Evolutionary conservation across 2,329 filamentous ascomycete species (phyloP), one percentile per base, ranked within the genome.

Genomic region (Aureobasidium subglaciale): DNA sequence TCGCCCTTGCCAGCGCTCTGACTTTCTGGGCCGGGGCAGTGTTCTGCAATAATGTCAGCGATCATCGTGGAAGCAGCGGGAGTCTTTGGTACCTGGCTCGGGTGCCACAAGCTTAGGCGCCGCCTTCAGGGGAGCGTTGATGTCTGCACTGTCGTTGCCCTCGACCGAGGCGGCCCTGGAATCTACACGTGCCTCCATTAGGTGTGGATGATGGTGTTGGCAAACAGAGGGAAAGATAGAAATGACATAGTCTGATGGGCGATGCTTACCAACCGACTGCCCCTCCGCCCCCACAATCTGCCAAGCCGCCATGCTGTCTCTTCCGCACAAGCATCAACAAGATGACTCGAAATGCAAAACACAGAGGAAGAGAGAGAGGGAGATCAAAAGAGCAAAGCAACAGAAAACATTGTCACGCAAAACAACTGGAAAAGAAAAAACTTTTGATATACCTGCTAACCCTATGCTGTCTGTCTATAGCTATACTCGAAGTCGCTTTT

Each of bases 21-120:
- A 13, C 87, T 90, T 67, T 92, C 88, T 4, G 89, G 93, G 0
- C 93, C 93, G 3, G 92, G 92, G 67, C 93, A 99, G 76, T 97
- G 91, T 72, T 97, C 90, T 75, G 35, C 43, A 16, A 59, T n/a
- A 41, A 27, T 13, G 29, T 32, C n/a, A 34, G 25, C 10, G n/a
- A 25, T 0, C 13, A 20, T 18, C 35, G 30, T 10, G 13, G 18
- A n/a, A 10, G 22, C 10, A 24, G 2, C 15, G 9, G 13, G 35
- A n/a, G 18, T 32, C 16, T 13, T 38, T 60, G 67, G 54, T 73
- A 81, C 79, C 81, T 67, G 92, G 92, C 68, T 97, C 91, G 37
- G 93, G 92, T 18, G 93, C 93, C 60, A 97, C 88, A 54, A 99
- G 86, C 60, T 89, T 80, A 1, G 92, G 90, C 50, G 88, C 85